phyloP scores from a whole-genome alignment of 306 rosid species.

The Calophaca sinica region DNA sequence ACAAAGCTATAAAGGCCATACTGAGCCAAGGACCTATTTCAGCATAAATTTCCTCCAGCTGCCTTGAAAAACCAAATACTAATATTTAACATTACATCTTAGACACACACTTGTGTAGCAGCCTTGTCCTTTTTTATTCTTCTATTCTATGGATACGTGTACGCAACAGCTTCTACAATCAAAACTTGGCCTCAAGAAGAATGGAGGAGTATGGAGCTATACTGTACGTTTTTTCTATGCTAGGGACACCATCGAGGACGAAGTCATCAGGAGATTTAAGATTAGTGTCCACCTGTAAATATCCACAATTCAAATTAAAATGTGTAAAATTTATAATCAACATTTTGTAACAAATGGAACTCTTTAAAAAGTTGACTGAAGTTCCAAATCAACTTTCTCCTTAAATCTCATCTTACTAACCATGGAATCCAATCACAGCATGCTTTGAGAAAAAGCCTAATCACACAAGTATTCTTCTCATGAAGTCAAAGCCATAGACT shows the following conservation, averaged over 20 bases:
- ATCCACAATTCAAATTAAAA: conserved; percentile 37
- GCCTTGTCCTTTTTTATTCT: background rate
- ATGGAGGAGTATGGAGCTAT: conserved; percentile 84
- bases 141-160: conserved; percentile 26
- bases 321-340: background rate
- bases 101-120: conserved; percentile 3
- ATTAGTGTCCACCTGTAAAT: conserved; percentile 82
- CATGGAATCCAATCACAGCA: conserved; percentile 9
- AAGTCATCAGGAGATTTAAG: conserved; percentile 78
- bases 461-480: background rate
- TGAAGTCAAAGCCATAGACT: background rate
- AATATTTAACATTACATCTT: conserved; percentile 6
- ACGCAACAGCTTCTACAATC: conserved; percentile 44
- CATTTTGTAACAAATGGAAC: conserved; percentile 7
- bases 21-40: conserved; percentile 18
- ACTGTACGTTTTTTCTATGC: conserved; percentile 58
- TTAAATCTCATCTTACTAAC: conserved; percentile 24
- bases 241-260: conserved; percentile 67
- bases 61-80: conserved; percentile 4
- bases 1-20: conserved; percentile 29
- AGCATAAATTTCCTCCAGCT: conserved; percentile 16
- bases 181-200: conserved; percentile 82
- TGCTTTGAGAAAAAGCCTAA: conserved; percentile 4
- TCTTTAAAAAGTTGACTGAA: background rate
- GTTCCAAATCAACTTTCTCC: conserved; percentile 18